Base-by-base conservation (phyloP, 306 rosid species). In the Quercus dentata region DNA sequence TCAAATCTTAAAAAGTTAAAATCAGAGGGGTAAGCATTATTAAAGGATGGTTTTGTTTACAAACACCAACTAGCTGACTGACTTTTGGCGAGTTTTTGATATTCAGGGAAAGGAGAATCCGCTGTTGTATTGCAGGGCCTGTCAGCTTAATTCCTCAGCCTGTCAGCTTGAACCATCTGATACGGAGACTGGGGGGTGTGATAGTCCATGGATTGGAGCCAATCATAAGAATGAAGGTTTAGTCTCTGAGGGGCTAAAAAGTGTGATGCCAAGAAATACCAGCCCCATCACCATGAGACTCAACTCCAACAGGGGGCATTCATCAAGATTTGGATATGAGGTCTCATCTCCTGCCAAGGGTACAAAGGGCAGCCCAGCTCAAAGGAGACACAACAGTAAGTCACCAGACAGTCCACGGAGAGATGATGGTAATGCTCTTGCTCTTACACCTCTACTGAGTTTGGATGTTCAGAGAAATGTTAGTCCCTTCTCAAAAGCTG, bases 401-500 rank as follows among this genome's bases (percentile, higher is more conserved):
- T 88, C 97, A 23, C 97, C 97, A 7, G 85, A 87, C 74, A 91
- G 81, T 89, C 84, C 76, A 8, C 78, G 52, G 25, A 74, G 83
- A 70, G 90, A 77, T 23, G 85, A 80, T 27, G 67, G 56, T 3
- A 69, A 59, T 20, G 70, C 73, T 44, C 33, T 28, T 78, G 49
- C 70, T 44, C 41, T 28, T 78, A 46, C 85, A 20, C 78, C 83
- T 20, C 3, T 41, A 61, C 61, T 27, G 21, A 81, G 78, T 88
- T 63, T 78, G 52, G 79, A 82, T 31, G 31, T 64, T 51, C 79
- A 18, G 28, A 88, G 89, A 87, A 84, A 75, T 76, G 65, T 79
- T n/a, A 90, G 92, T 77, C 91, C 94, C 49, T 73, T 86, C 73
- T 73, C 87, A 19, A 87, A 82, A 79, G 76, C 91, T 20, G 94